Conservation (phyloP, 169 alveolate genomes). For the Plasmodium chabaudi region DNA sequence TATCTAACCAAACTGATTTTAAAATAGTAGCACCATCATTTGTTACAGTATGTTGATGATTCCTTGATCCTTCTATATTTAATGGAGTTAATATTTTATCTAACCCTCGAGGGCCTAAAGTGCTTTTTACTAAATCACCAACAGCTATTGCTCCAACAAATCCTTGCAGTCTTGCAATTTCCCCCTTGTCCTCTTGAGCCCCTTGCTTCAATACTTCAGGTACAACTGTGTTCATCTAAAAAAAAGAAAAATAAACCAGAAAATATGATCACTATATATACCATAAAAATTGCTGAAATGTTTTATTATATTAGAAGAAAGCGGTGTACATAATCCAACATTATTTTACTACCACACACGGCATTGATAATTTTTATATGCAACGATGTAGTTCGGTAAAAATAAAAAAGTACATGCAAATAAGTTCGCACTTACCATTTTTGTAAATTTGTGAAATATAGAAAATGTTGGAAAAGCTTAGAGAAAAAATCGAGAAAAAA, state of each 20-base stretch:
- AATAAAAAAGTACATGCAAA: too few species aligned
- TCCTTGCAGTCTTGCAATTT: slow-evolving; percentile 95
- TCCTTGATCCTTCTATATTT: slow-evolving; percentile 90
- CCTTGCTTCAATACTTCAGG: slow-evolving; percentile 96
- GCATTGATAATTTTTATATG: too few species aligned
- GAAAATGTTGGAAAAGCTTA: too few species aligned
- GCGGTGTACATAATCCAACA: too few species aligned
- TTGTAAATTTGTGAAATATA: too few species aligned
- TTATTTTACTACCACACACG: too few species aligned
- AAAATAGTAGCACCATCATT: slow-evolving; percentile 99
- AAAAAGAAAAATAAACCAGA: slow-evolving; percentile 2
- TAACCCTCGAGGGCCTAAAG: slow-evolving; percentile 99
- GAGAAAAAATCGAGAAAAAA: too few species aligned
- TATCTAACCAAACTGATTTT: slow-evolving; percentile 98
- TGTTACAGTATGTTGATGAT: slow-evolving; percentile 94
- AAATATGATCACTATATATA: neutral
- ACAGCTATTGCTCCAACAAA: slow-evolving; percentile 99
- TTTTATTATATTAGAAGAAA: too few species aligned
- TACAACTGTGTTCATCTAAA: slow-evolving; percentile 86
- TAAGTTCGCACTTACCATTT: too few species aligned
- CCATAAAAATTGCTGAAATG: too few species aligned
- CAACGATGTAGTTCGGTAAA: too few species aligned
- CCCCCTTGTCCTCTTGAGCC: slow-evolving; percentile 97
- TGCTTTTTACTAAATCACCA: slow-evolving; percentile 99
- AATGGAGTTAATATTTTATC: slow-evolving; percentile 97